These are phyloP conservation scores for Leccinum fibrillosum DNA, from an alignment of 768 basidiomycete species.

Conservation along the genomic window DNA sequence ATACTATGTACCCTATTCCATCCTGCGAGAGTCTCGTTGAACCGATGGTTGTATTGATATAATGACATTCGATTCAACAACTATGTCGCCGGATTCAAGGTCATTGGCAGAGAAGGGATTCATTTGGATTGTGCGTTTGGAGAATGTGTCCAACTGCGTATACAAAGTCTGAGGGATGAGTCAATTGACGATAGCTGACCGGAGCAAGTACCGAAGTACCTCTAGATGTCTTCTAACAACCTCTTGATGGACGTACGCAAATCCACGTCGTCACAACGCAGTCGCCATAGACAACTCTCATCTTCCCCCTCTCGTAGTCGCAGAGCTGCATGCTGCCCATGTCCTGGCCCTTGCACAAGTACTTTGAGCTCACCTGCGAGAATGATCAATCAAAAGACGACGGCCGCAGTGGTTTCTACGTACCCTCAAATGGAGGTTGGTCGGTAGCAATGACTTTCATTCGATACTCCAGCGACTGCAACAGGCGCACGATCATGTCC, in stretches of 20 bases:
- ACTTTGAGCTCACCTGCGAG: conserved; percentile 65
- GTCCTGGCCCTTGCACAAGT: conserved; percentile 34
- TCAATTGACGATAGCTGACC: too few species aligned
- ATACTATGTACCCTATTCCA: too few species aligned
- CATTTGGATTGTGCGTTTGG: too few species aligned
- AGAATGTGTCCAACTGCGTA: too few species aligned
- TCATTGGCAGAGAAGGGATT: too few species aligned
- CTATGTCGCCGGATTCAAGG: too few species aligned
- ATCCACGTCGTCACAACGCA: conserved; percentile 50
- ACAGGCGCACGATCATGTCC: conserved; percentile 48
- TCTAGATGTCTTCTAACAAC: conserved; percentile 31
- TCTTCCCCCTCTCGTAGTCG: conserved; percentile 64
- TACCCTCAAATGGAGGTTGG: conserved; percentile 60
- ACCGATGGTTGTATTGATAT: too few species aligned
- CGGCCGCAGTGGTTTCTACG: conserved; percentile 11
- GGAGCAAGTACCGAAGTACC: background rate
- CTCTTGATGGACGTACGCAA: conserved; percentile 45
- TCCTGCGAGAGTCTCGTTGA: too few species aligned
- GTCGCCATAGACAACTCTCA: conserved; percentile 68
- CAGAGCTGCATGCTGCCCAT: conserved; percentile 36
- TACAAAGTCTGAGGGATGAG: too few species aligned
- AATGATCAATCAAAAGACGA: background rate
- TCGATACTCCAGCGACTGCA: conserved; percentile 46
- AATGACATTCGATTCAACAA: too few species aligned
- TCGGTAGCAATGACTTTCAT: conserved; percentile 54